phyloP scores from a whole-genome alignment of 2,329 filamentous ascomycete species.

The Colletotrichum sp. region DNA sequence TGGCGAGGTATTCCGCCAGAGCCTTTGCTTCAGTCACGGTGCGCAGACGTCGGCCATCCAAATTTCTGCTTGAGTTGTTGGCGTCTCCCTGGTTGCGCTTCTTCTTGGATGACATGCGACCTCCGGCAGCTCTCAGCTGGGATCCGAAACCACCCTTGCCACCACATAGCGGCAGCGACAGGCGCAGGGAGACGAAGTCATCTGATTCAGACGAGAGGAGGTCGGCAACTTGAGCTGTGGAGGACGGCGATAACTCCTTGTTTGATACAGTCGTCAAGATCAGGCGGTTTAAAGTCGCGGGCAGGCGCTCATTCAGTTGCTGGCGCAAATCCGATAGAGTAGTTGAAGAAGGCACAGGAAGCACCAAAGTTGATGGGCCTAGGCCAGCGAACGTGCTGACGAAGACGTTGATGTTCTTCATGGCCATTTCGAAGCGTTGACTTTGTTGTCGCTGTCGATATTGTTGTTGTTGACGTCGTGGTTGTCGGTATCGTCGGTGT shows the following conservation, averaged over 20 bases:
- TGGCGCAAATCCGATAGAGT: slow-evolving; percentile 71
- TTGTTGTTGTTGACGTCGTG: neutral
- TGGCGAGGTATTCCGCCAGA: slow-evolving; percentile 90
- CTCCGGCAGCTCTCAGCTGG: slow-evolving; percentile 93
- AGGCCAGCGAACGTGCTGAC: slow-evolving; percentile 85
- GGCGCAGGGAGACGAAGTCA: slow-evolving; percentile 81
- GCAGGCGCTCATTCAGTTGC: slow-evolving; percentile 66
- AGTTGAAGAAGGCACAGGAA: slow-evolving; percentile 72
- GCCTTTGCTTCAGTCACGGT: slow-evolving; percentile 96
- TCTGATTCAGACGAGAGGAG: slow-evolving; percentile 63
- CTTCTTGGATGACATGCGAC: slow-evolving; percentile 96
- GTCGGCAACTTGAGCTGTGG: slow-evolving; percentile 60
- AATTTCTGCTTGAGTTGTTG: slow-evolving; percentile 89
- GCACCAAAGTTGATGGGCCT: slow-evolving; percentile 77
- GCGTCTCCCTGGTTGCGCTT: slow-evolving; percentile 83
- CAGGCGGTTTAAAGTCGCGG: slow-evolving; percentile 62
- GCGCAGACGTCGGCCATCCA: slow-evolving; percentile 87
- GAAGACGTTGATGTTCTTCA: slow-evolving; percentile 75
- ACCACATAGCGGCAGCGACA: slow-evolving; percentile 81
- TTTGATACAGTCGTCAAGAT: slow-evolving; percentile 85
- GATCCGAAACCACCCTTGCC: slow-evolving; percentile 98
- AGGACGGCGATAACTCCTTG: slow-evolving; percentile 65
- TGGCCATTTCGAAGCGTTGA: slow-evolving; percentile 49
- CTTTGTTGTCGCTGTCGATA: neutral
- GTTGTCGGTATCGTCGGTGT: neutral